These are phyloP conservation scores for Exserohilum turcica DNA, from an alignment of 2,329 filamentous ascomycete genomes.

Conservation along the genomic window DNA sequence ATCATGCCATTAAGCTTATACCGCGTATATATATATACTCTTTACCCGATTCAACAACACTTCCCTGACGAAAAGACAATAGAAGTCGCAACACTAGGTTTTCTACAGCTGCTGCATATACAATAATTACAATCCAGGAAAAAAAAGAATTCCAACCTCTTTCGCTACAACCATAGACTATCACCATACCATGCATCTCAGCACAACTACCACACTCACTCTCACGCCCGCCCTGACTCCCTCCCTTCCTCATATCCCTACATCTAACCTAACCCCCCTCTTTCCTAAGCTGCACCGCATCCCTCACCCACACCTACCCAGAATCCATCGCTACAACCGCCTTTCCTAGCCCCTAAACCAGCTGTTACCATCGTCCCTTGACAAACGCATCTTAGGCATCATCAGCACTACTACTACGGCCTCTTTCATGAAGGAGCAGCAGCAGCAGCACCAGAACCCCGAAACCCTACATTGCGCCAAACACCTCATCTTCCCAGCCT, in stretches of 20 bases:
- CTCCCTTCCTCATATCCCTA: conserved; percentile 19
- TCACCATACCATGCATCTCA: background rate
- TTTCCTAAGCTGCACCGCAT: conserved; percentile 29
- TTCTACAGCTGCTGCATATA: too few relatives aligned
- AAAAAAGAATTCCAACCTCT: background rate
- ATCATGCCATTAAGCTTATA: background rate
- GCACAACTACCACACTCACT: background rate
- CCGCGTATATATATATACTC: background rate
- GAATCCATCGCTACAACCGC: conserved; percentile 30
- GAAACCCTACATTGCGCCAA: too few relatives aligned
- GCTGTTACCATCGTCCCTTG: conserved; percentile 5
- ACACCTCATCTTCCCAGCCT: too few relatives aligned
- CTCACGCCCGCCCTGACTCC: background rate
- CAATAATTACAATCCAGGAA: background rate
- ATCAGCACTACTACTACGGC: too few relatives aligned
- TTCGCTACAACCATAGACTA: background rate
- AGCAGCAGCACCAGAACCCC: too few relatives aligned
- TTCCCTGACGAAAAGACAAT: too few relatives aligned
- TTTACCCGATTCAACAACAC: too few relatives aligned
- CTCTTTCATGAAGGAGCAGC: too few relatives aligned
- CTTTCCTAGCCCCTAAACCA: conserved; percentile 26
- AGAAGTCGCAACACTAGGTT: too few relatives aligned
- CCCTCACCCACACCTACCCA: conserved; percentile 36
- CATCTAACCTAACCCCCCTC: conserved; percentile 33
- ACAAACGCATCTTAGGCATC: background rate